Conservation (phyloP, 179 eudicot genomes). For the Beta lomatogona region DNA sequence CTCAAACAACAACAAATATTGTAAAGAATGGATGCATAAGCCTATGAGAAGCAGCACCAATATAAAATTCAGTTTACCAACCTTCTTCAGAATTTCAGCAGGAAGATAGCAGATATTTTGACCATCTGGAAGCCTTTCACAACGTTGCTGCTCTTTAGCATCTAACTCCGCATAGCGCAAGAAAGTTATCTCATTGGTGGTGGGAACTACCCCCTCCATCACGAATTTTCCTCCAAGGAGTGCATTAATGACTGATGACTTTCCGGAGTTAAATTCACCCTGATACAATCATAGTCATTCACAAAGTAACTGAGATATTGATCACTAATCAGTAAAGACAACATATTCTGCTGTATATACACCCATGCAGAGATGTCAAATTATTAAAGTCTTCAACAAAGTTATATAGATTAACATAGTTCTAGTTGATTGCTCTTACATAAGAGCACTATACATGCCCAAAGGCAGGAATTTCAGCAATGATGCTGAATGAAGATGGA, state of each 20-base stretch:
- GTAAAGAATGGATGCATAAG: neutral
- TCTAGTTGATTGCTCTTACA: neutral
- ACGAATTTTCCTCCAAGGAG: conserved; percentile 82
- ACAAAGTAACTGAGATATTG: conserved; percentile 4
- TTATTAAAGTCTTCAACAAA: neutral
- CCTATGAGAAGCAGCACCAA: neutral
- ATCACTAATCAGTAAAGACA: conserved; percentile 4
- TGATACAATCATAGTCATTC: conserved; percentile 36
- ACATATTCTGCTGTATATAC: conserved; percentile 1
- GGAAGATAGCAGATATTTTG: conserved; percentile 83
- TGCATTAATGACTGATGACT: conserved; percentile 91
- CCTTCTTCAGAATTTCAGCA: conserved; percentile 81
- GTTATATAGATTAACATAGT: neutral
- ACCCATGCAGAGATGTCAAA: neutral
- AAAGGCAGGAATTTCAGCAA: neutral
- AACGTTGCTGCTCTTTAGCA: conserved; percentile 57
- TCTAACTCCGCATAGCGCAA: conserved; percentile 67
- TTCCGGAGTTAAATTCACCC: conserved; percentile 99
- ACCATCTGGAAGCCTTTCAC: conserved; percentile 92
- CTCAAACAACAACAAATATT: neutral
- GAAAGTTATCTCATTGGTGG: conserved; percentile 95
- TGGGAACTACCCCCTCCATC: conserved; percentile 94
- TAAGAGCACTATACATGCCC: neutral
- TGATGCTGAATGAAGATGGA: neutral
- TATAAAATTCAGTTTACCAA: conserved; percentile 30